A percentile compares a stretch with the other conserved stretches of the same genome.
Evolutionary conservation across 2,329 filamentous ascomycete genomes (phyloP).

Genomic region (Alternaria brassicicola): DNA sequence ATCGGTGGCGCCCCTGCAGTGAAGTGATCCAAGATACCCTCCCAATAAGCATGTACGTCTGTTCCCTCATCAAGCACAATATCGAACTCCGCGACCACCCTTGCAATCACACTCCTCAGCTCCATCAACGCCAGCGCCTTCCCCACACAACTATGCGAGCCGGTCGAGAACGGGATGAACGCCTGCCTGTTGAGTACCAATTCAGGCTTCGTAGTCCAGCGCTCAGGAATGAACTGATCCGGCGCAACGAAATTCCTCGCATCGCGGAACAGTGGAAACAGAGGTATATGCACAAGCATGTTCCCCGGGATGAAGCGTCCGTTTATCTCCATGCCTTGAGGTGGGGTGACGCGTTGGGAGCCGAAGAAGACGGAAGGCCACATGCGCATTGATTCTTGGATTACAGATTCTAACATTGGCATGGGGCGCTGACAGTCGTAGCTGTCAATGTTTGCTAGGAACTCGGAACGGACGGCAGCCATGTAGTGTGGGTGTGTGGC

Average conservation of each 20-base stretch:
- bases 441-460: slow-evolving; percentile 7
- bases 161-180: slow-evolving; percentile 73
- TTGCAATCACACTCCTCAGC: slow-evolving; percentile 65
- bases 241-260: slow-evolving; percentile 27
- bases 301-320: slow-evolving; percentile 36
- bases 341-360: slow-evolving; percentile 37
- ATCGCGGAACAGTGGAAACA: slow-evolving; percentile 26
- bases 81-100: slow-evolving; percentile 66
- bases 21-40: slow-evolving; percentile 31
- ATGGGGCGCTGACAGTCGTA: slow-evolving; percentile 19
- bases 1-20: slow-evolving; percentile 30
- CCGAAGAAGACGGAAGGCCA: slow-evolving; percentile 35
- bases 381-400: slow-evolving; percentile 38
- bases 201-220: slow-evolving; percentile 28
- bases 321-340: slow-evolving; percentile 33
- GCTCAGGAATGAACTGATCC: slow-evolving; percentile 34
- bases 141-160: slow-evolving; percentile 71
- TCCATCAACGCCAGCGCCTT: slow-evolving; percentile 69
- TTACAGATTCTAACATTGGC: slow-evolving; percentile 30
- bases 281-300: slow-evolving; percentile 31
- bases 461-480: slow-evolving; percentile 28
- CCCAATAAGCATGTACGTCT: slow-evolving; percentile 22
- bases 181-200: slow-evolving; percentile 51
- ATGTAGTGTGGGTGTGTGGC: slow-evolving; percentile 27
- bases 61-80: slow-evolving; percentile 28